These are phyloP conservation scores for Cladosporium phlei DNA, from an alignment of 2,329 filamentous ascomycete species.

Conservation along the genomic window DNA sequence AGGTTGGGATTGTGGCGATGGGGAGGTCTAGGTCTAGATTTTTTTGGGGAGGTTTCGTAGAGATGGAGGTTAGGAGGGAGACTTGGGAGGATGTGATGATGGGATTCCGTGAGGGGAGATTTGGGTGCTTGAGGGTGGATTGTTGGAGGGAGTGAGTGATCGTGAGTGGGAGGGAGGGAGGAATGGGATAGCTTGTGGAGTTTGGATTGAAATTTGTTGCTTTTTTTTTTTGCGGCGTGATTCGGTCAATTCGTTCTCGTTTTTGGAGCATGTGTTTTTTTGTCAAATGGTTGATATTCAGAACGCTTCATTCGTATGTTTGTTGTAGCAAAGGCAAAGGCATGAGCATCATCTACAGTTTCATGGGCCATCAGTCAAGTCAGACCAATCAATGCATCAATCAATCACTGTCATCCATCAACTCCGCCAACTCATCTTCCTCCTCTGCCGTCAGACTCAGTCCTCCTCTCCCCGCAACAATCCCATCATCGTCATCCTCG, in stretches of 20 bases:
- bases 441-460: constrained; percentile 72
- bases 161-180: background rate
- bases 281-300: too few species aligned
- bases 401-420: constrained; percentile 72
- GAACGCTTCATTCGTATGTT: too few species aligned
- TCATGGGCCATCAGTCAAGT: background rate
- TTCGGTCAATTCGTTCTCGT: too few species aligned
- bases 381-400: too few species aligned
- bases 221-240: too few species aligned
- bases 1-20: too few species aligned
- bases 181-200: background rate
- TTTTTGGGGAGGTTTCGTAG: too few species aligned
- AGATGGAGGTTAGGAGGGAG: background rate
- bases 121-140: background rate
- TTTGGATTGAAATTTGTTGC: too few species aligned
- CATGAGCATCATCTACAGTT: too few species aligned
- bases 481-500: constrained; percentile 44
- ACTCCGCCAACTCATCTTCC: constrained; percentile 82
- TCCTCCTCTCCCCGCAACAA: constrained; percentile 27
- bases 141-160: background rate
- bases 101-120: background rate
- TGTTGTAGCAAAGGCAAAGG: too few species aligned
- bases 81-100: background rate
- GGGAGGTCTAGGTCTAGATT: too few species aligned
- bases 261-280: too few species aligned